Conservation (phyloP, 257 asterid species). For the Orobanche coerulescens region DNA sequence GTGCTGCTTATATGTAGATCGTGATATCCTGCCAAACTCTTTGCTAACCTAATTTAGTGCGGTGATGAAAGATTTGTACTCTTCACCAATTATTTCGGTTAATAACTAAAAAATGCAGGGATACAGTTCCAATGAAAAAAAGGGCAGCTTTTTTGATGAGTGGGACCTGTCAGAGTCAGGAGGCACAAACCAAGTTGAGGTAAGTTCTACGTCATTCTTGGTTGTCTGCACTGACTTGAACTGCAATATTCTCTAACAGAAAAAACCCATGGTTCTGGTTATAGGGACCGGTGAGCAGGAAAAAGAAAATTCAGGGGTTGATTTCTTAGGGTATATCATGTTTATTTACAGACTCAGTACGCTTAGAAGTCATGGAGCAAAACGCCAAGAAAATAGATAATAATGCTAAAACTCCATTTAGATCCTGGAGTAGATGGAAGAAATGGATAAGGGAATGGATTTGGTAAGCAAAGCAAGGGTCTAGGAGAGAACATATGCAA, state of each 20-base stretch:
- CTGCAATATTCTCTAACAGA: too few relatives aligned
- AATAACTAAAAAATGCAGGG: slow-evolving; percentile 53
- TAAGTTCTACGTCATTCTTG: slow-evolving; percentile 26
- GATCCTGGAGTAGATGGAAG: too few relatives aligned
- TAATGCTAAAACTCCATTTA: too few relatives aligned
- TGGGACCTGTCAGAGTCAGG: slow-evolving; percentile 97
- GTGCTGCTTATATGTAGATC: slow-evolving; percentile 13
- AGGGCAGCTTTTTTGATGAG: slow-evolving; percentile 51
- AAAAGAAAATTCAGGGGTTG: neutral
- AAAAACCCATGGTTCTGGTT: too few relatives aligned
- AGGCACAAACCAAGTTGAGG: slow-evolving; percentile 62
- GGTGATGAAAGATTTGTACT: slow-evolving; percentile 12
- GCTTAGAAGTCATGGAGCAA: too few relatives aligned
- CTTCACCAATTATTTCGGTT: neutral
- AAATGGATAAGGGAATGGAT: too few relatives aligned
- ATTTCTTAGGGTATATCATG: neutral
- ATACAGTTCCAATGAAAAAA: slow-evolving; percentile 74
- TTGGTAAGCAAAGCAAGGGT: too few relatives aligned
- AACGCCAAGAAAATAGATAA: too few relatives aligned
- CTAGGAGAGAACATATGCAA: too few relatives aligned
- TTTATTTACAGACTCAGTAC: too few relatives aligned
- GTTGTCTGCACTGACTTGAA: too few relatives aligned
- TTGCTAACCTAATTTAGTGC: neutral
- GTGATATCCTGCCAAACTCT: slow-evolving; percentile 6
- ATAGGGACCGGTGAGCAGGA: too few relatives aligned